Conservation (phyloP, 306 rosid genomes). For the Pyrus communis region DNA sequence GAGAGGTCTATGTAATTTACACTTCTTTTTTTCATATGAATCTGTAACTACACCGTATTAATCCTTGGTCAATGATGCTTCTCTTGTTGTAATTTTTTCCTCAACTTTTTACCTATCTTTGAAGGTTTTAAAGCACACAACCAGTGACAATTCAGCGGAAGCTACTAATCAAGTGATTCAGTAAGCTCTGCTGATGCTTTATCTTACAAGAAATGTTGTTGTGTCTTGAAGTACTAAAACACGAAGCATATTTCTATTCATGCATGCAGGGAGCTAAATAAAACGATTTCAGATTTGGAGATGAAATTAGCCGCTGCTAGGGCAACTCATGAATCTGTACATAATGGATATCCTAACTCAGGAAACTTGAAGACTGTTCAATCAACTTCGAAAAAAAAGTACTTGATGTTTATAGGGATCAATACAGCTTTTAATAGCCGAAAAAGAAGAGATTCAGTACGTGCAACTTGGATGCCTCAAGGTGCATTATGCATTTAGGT, state of each 20-base stretch:
- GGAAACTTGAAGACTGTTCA: slow-evolving; percentile 32
- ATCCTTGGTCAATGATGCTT: not conserved
- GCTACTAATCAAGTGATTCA: slow-evolving; percentile 30
- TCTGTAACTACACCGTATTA: not conserved
- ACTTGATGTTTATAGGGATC: slow-evolving; percentile 76
- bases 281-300: slow-evolving; percentile 43
- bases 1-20: not conserved
- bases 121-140: slow-evolving; percentile 29
- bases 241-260: slow-evolving; percentile 16
- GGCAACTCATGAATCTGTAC: slow-evolving; percentile 26
- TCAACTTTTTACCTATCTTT: slow-evolving; percentile 7
- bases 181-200: slow-evolving; percentile 37
- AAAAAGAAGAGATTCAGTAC: slow-evolving; percentile 78
- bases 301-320: slow-evolving; percentile 39
- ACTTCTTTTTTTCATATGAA: not conserved
- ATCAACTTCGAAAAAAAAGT: slow-evolving; percentile 51
- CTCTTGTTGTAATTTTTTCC: not conserved
- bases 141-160: slow-evolving; percentile 36
- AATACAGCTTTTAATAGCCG: slow-evolving; percentile 85
- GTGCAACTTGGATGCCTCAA: slow-evolving; percentile 93
- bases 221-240: slow-evolving; percentile 5
- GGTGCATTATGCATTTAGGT: slow-evolving; percentile 34
- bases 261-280: slow-evolving; percentile 49
- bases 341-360: slow-evolving; percentile 28
- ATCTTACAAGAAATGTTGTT: not conserved